A percentile compares a stretch with the other conserved stretches of the same genome.
Evolutionary conservation across 1,139 yeast species (phyloP).

Genomic region (Sugiyamaella grinbergsii): DNA sequence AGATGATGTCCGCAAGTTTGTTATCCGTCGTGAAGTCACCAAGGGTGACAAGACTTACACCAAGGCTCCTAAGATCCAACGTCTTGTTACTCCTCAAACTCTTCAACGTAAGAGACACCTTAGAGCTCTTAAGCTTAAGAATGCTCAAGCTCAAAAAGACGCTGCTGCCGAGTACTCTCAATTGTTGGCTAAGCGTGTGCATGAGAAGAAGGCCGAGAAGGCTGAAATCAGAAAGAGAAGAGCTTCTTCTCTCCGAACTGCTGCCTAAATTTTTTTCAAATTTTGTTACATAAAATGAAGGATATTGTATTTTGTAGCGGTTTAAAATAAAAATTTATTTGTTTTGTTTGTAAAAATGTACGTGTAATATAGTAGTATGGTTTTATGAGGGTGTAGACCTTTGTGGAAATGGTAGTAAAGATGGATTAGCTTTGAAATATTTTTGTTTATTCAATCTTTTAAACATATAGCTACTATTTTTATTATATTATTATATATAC

Average conservation of each 20-base stretch:
- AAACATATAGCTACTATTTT: no score
- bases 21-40: slow-evolving; percentile 96
- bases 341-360: slow-evolving; percentile 8
- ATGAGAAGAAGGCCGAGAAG: slow-evolving; percentile 96
- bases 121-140: slow-evolving; percentile 89
- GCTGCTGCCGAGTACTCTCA: slow-evolving; percentile 99
- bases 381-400: no score
- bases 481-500: no score
- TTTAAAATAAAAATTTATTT: slow-evolving; percentile 13
- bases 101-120: slow-evolving; percentile 99
- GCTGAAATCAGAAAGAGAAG: slow-evolving; percentile 99
- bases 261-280: slow-evolving; percentile 18
- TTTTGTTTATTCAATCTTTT: no score
- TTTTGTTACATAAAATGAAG: slow-evolving; percentile 9
- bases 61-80: slow-evolving; percentile 99
- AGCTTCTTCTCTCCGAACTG: slow-evolving; percentile 78
- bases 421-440: no score
- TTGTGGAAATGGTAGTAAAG: no score
- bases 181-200: slow-evolving; percentile 96
- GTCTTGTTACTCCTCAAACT: slow-evolving; percentile 98
- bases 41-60: slow-evolving; percentile 99
- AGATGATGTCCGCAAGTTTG: slow-evolving; percentile 93
- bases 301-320: slow-evolving; percentile 9
- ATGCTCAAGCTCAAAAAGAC: slow-evolving; percentile 99
- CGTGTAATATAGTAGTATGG: slow-evolving; percentile 4